These are phyloP conservation scores for Posidonia australis DNA, from an alignment of 106 monocot species.

Conservation along the genomic window DNA sequence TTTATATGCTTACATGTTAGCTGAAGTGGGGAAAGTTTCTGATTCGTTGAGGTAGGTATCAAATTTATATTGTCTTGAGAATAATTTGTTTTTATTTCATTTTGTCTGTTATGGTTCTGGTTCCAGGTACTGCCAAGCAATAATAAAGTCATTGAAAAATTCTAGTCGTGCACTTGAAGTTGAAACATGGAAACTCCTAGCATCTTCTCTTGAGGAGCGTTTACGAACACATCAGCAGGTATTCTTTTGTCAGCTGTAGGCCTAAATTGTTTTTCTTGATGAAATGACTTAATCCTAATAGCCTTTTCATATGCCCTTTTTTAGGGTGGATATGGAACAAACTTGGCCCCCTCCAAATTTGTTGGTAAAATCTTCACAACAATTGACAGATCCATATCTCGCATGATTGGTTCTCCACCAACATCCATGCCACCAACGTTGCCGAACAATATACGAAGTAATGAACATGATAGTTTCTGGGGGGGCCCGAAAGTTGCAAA, in stretches of 20 bases:
- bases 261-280: background rate
- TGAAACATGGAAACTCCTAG: constrained; percentile 63
- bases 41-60: constrained; percentile 65
- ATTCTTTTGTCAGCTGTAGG: background rate
- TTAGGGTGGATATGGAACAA: constrained; percentile 79
- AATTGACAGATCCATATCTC: constrained; percentile 73
- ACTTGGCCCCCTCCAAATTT: constrained; percentile 71
- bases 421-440: constrained; percentile 54
- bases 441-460: constrained; percentile 22
- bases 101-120: background rate
- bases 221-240: constrained; percentile 87
- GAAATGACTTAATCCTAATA: background rate
- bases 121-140: constrained; percentile 90
- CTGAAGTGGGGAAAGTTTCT: constrained; percentile 82
- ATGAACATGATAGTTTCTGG: constrained; percentile 22
- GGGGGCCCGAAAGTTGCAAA: constrained; percentile 36
- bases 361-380: constrained; percentile 84
- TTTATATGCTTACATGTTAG: constrained; percentile 91
- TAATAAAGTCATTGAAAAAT: constrained; percentile 62
- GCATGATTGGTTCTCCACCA: constrained; percentile 86
- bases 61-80: background rate
- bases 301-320: background rate
- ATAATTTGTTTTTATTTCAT: background rate
- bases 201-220: constrained; percentile 78
- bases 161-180: constrained; percentile 68